Conservation (phyloP, 371 early-diverging fungal species). For the Nosema muscidifuracis region DNA sequence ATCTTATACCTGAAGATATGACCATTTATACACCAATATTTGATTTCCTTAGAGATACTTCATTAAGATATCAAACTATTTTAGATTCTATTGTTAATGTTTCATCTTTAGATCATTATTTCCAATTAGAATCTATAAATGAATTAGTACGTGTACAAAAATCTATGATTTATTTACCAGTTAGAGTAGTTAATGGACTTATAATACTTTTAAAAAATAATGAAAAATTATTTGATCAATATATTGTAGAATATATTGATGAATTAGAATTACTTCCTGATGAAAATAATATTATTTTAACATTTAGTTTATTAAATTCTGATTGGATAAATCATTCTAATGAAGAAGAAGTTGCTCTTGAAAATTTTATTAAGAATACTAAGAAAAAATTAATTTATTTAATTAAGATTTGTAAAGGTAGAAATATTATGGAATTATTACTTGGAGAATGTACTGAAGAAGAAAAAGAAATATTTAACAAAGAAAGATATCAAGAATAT, state of each 20-base stretch:
- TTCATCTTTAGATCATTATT: slow-evolving; percentile 73
- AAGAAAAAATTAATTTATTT: slow-evolving; percentile 42
- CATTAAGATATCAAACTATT: neutral
- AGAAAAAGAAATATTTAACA: slow-evolving; percentile 1
- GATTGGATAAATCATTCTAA: slow-evolving; percentile 34
- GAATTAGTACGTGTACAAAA: slow-evolving; percentile 74
- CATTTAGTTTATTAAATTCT: slow-evolving; percentile 25
- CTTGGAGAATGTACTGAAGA: slow-evolving; percentile 15
- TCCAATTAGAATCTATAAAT: slow-evolving; percentile 75
- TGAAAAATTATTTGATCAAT: neutral
- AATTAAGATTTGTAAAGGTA: slow-evolving; percentile 32
- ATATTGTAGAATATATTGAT: neutral
- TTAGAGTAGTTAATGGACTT: slow-evolving; percentile 75
- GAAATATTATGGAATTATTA: slow-evolving; percentile 31
- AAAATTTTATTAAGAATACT: slow-evolving; percentile 24
- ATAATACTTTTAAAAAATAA: slow-evolving; percentile 71
- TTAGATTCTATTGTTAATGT: slow-evolving; percentile 69
- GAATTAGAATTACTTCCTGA: slow-evolving; percentile 8
- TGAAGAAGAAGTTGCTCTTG: slow-evolving; percentile 30
- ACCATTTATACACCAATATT: neutral
- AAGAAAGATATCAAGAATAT: neutral
- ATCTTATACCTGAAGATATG: neutral
- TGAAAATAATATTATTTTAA: slow-evolving; percentile 8
- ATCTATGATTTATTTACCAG: slow-evolving; percentile 75
- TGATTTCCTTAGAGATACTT: neutral